Percentiles rank a stretch among this genome's conserved stretches.
Conservation (phyloP, 805 yeast genomes). For the Kodamaea jinghongensis region DNA sequence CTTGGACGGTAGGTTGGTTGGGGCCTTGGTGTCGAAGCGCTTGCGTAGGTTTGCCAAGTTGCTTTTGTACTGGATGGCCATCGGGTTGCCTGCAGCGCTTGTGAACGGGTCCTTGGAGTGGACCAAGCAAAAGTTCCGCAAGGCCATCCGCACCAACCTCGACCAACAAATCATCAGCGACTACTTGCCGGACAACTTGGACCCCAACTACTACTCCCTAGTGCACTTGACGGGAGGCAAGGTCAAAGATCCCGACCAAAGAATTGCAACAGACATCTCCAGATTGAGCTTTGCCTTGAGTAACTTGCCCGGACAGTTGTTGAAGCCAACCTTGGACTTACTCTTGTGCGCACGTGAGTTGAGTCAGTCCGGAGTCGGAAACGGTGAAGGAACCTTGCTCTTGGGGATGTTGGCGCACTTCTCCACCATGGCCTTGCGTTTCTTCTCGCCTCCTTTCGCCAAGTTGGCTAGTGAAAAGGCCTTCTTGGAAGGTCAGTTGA, state of each 20-base stretch:
- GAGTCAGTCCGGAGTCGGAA: conserved; percentile 59
- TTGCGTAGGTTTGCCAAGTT: conserved; percentile 63
- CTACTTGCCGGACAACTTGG: conserved; percentile 67
- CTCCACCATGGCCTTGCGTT: conserved; percentile 68
- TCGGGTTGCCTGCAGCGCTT: conserved; percentile 84
- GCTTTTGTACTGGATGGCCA: conserved; percentile 71
- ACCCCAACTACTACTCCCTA: conserved; percentile 71
- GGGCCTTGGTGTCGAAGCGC: conserved; percentile 70
- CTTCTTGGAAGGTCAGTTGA: conserved; percentile 77
- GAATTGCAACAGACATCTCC: conserved; percentile 77
- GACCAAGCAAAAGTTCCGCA: conserved; percentile 56
- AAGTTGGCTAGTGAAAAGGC: conserved; percentile 73
- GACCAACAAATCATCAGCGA: conserved; percentile 63
- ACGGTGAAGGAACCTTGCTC: conserved; percentile 75
- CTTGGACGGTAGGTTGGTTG: conserved; percentile 81
- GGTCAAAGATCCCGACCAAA: conserved; percentile 75
- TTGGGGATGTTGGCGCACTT: conserved; percentile 78
- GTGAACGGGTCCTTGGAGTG: conserved; percentile 69
- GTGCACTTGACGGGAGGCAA: conserved; percentile 53
- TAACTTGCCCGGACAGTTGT: conserved; percentile 73
- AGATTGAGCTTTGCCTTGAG: conserved; percentile 71
- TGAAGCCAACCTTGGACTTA: conserved; percentile 81
- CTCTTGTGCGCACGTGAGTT: conserved; percentile 77
- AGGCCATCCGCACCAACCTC: conserved; percentile 59
- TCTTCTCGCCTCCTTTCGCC: conserved; percentile 89